These are phyloP conservation scores for Passiflora organensis DNA, from an alignment of 345 rosid genomes.

Conservation along the genomic window DNA sequence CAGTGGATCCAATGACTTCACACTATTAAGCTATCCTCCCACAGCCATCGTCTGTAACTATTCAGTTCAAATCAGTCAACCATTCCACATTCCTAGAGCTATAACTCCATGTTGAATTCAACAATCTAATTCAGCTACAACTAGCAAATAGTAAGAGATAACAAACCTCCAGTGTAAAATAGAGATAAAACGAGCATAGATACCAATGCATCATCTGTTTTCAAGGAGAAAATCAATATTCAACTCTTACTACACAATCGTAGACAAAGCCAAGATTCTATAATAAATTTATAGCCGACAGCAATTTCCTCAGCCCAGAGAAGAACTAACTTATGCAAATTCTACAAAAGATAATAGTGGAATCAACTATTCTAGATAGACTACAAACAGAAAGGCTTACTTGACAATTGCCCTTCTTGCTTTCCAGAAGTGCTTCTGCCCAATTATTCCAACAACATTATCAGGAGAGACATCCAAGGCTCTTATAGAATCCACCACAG, in stretches of 20 bases:
- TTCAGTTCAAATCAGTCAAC: constrained; percentile 16
- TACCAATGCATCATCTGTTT: not conserved
- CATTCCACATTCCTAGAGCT: constrained; percentile 16
- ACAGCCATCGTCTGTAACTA: constrained; percentile 22
- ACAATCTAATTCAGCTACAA: not conserved
- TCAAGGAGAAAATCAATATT: not conserved
- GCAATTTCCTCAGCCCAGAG: too few species aligned
- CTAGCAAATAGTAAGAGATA: constrained; percentile 1
- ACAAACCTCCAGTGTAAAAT: not conserved
- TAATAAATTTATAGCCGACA: too few species aligned
- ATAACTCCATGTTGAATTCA: constrained; percentile 5
- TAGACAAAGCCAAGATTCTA: not conserved
- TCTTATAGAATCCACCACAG: constrained; percentile 62
- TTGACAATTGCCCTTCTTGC: constrained; percentile 81
- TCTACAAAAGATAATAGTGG: too few species aligned
- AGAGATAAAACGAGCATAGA: not conserved
- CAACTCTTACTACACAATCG: not conserved
- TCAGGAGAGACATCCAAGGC: constrained; percentile 64
- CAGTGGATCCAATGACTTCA: constrained; percentile 33
- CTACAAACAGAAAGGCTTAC: constrained; percentile 41
- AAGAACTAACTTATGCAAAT: too few species aligned
- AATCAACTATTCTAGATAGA: too few species aligned
- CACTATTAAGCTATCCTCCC: constrained; percentile 21
- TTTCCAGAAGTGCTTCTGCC: constrained; percentile 89
- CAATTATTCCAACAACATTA: constrained; percentile 80